Evolutionary conservation across 345 rosid species (phyloP).

Genomic region (Camelina laxa): DNA sequence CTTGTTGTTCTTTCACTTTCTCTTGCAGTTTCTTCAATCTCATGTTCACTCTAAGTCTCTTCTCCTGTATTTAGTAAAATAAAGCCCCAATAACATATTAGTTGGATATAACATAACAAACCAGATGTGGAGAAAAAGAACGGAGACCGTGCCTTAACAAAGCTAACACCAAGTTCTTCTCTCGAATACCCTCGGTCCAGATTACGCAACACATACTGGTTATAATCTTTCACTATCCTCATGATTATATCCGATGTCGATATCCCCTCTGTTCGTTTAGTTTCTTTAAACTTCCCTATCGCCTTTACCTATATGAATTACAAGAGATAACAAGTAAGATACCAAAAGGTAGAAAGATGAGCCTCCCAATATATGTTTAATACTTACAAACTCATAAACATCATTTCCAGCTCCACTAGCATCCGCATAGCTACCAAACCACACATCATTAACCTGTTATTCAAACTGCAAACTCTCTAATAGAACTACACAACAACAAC

Average conservation of each 20-base stretch:
- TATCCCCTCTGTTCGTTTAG: constrained; percentile 73
- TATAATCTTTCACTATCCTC: constrained; percentile 77
- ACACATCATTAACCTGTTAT: not conserved
- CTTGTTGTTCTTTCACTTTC: constrained; percentile 74
- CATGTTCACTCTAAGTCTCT: constrained; percentile 68
- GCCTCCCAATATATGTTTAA: not conserved
- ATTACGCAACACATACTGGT: constrained; percentile 74
- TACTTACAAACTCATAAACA: constrained; percentile 77
- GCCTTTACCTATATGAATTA: constrained; percentile 50
- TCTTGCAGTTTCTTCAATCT: constrained; percentile 60
- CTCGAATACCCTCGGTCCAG: constrained; percentile 72
- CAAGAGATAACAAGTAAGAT: not conserved
- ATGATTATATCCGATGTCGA: constrained; percentile 73
- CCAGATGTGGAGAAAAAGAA: not conserved
- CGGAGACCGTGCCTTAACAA: constrained; percentile 55
- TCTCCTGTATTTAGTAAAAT: constrained; percentile 51
- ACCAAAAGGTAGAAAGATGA: not conserved
- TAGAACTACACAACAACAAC: not conserved
- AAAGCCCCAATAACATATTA: constrained; percentile 13
- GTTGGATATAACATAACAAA: not conserved
- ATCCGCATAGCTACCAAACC: constrained; percentile 59
- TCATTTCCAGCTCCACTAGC: constrained; percentile 77
- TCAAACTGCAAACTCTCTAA: not conserved
- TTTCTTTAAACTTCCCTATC: constrained; percentile 67
- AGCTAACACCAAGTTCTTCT: constrained; percentile 75